phyloP scores from a whole-genome alignment of 1,139 yeast species.

The Diutina rugosa region DNA sequence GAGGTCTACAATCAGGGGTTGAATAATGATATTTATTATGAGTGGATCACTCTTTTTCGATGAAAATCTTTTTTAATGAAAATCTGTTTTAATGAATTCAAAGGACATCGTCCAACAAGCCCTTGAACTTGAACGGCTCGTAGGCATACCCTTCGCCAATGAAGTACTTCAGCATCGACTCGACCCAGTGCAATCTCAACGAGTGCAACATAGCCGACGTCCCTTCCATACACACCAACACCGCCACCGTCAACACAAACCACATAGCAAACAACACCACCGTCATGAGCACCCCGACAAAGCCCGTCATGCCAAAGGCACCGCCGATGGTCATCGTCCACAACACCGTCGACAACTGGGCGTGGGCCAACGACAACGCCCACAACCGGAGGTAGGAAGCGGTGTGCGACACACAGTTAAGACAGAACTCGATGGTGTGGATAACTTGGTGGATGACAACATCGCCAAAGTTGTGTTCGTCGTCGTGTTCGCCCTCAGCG shows the following conservation, averaged over 20 bases:
- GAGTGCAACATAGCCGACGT: constrained; percentile 1
- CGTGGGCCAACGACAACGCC: background rate
- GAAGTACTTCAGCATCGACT: constrained; percentile 1
- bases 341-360: constrained; percentile 1
- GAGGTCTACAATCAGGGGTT: too few relatives aligned
- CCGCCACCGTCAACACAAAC: background rate
- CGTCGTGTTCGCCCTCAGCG: constrained; percentile 32
- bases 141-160: constrained; percentile 1
- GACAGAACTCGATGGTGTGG: constrained; percentile 95
- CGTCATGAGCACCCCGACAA: background rate
- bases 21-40: background rate
- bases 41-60: background rate
- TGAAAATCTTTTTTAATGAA: background rate
- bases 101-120: background rate
- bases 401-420: constrained; percentile 95
- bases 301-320: background rate
- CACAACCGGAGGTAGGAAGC: constrained; percentile 82
- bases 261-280: constrained; percentile 2
- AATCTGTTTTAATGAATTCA: background rate
- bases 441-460: constrained; percentile 95
- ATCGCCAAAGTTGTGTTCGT: constrained; percentile 68
- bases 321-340: background rate
- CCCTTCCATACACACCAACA: constrained; percentile 2
- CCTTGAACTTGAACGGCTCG: constrained; percentile 1
- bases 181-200: constrained; percentile 1